Evolutionary conservation across 192 early-diverging fungal species (phyloP).

Genomic region (Rhizoclosmatium globosum): DNA sequence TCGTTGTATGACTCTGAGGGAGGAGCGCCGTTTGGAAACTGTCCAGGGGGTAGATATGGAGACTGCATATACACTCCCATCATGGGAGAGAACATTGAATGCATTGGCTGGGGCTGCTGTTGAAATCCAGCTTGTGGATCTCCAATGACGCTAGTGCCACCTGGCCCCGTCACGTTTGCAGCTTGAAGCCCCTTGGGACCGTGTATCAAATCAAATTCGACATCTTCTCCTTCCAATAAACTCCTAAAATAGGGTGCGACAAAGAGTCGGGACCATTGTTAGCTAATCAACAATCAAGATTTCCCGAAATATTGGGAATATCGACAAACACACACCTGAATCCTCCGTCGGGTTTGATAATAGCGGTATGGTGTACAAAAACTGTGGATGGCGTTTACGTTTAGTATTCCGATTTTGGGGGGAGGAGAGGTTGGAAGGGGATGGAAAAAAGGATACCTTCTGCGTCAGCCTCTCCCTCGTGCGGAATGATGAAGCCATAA

Average conservation of each 20-base stretch:
- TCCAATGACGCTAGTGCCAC: conserved; percentile 76
- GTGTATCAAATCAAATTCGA: conserved; percentile 55
- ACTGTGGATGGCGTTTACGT: conserved; percentile 25
- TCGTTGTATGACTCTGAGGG: background rate
- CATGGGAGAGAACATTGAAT: background rate
- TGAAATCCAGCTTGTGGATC: conserved; percentile 63
- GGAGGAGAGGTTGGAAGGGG: no score
- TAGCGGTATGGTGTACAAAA: conserved; percentile 55
- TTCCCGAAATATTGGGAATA: background rate
- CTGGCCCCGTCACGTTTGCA: conserved; percentile 80
- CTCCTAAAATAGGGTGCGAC: conserved; percentile 26
- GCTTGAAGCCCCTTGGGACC: conserved; percentile 88
- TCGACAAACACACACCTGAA: conserved; percentile 29
- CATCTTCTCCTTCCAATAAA: conserved; percentile 50
- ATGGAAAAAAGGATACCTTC: conserved; percentile 68
- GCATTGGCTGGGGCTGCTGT: background rate
- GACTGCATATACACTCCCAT: background rate
- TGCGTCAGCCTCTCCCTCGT: conserved; percentile 60
- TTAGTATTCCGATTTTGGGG: background rate
- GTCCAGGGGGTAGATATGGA: background rate
- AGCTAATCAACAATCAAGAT: background rate
- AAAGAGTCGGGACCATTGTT: background rate
- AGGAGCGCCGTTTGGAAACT: background rate
- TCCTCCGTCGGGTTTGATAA: conserved; percentile 43
- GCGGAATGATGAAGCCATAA: conserved; percentile 88